Evolutionary conservation across 495 filamentous ascomycete species (phyloP), one percentile per base, ranked within the genome.

Genomic region (Staphylotrichum tortipilum): DNA sequence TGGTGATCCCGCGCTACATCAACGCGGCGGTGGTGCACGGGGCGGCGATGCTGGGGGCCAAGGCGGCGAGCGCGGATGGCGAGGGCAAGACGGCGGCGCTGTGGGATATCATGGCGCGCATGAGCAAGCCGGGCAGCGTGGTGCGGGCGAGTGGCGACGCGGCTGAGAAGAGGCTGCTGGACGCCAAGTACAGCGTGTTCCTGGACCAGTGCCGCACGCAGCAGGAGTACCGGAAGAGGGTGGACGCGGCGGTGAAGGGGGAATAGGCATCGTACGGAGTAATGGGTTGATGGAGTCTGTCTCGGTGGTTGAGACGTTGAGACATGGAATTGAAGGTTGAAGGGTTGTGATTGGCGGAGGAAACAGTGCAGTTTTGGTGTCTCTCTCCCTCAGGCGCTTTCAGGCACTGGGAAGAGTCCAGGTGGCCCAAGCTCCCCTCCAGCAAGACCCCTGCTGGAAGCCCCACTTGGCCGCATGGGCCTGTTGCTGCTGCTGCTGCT

Each of bases 51-150:
- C 76, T 97, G 18, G 92, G 90, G 23, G 92, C 87, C 12, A 97
- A 97, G 67, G 92, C 92, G 41, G 92, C 89, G 19, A 94, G 83
- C 58, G 80, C 78, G 14, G 78, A 85, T 53, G 64, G 69, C 9
- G 76, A 89, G 14, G 91, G 91, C 11, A 80, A 81, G 51, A 89
- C 84, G 1, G 90, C 95, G 70, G 78, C 81, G 35, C 69, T 98
- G 49, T 98, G 91, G 92, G 76, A 80, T 47, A 95, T 98, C 59
- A 98, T 98, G 92, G 86, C 92, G 66, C 81, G 89, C 29, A 95
- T 95, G 85, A 90, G 82, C 68, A 95, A 95, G 70, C 83, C 88
- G 21, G 91, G 92, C n/a, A 85, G 80, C 61, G 78, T 86, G 48
- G 81, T 95, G 3, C 70, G 79, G 66, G 86, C 91, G 14, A 79